Evolutionary conservation across 2,329 filamentous ascomycete genomes (phyloP), one percentile per base, ranked within the genome.

Genomic region (Aureobasidium sp.): DNA sequence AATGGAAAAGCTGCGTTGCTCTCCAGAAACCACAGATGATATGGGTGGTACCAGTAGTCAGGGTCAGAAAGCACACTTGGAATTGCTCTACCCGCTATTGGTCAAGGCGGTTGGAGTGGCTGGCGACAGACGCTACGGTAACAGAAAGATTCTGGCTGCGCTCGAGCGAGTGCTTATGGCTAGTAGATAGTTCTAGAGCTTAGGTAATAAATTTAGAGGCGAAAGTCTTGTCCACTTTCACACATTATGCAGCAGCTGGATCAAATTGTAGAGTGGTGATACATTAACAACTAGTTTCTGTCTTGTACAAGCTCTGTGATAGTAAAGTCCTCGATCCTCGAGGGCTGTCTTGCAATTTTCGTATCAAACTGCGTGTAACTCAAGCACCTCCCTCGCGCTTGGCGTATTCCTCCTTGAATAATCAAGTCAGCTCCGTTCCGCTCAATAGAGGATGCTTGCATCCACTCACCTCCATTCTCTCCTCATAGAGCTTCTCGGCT

Each of bases 81-180:
- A 88, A 59, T 78, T 85, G 64, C 69, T 98, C 57, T 95, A 94
- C 67, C 87, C 89, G 6, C 72, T 97, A 45, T 67, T 94, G 45
- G 78, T 85, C 16, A 77, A 78, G 59, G 85, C 84, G 2, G 71
- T 82, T 3, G 72, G 72, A 55, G 81, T 81, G 55, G 85, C 84
- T 3, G 72, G 81, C 3, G 73, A 75, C 58, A 79, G 79, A 47
- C 80, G 82, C 24, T 79, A 74, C 6, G 80, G 80, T 3, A 55
- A 63, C 16, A 85, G 90, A 57, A 68, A 68, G 55, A 64, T 66
- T 7, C 57, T 77, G 57, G 55, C 51, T 19, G 61, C 61, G 55
- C 60, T 76, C 60, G 62, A 71, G 58, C 65, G 68, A 12, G 66
- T 70, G 25, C 67, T 77, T 51, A 69, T 69, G 1, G 62, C 57